Conservation (phyloP, 768 basidiomycete genomes). For the Leccinellum albellum region DNA sequence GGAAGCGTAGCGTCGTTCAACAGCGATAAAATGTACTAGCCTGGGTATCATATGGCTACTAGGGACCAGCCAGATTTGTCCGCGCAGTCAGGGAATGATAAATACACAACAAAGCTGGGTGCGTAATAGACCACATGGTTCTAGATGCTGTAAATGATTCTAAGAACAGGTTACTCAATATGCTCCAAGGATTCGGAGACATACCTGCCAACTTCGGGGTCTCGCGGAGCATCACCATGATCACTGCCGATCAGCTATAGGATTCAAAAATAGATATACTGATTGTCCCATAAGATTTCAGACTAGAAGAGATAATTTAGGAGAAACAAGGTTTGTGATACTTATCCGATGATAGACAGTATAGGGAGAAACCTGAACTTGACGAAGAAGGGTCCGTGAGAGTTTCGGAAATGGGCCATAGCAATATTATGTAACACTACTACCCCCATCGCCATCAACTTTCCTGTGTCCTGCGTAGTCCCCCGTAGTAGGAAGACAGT, state of each 20-base stretch:
- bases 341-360: too few species aligned
- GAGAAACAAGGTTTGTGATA: too few species aligned
- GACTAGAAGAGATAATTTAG: too few species aligned
- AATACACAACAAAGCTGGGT: background rate
- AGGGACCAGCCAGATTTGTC: constrained; percentile 17
- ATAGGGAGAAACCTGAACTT: too few species aligned
- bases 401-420: too few species aligned
- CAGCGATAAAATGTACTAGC: background rate
- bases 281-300: too few species aligned
- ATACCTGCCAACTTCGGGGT: background rate
- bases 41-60: background rate
- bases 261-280: too few species aligned
- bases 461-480: too few species aligned
- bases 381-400: too few species aligned
- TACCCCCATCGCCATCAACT: too few species aligned
- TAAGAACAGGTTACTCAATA: background rate
- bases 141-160: background rate
- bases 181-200: background rate
- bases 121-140: background rate
- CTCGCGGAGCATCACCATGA: constrained; percentile 1
- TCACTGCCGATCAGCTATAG: constrained; percentile 9
- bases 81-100: background rate
- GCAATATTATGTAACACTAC: too few species aligned
- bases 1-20: background rate
- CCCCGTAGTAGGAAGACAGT: too few species aligned